Base-by-base conservation (phyloP, 225 moss, liverwort and hornwort genomes). In the Pseudisothecium myosuroides region DNA sequence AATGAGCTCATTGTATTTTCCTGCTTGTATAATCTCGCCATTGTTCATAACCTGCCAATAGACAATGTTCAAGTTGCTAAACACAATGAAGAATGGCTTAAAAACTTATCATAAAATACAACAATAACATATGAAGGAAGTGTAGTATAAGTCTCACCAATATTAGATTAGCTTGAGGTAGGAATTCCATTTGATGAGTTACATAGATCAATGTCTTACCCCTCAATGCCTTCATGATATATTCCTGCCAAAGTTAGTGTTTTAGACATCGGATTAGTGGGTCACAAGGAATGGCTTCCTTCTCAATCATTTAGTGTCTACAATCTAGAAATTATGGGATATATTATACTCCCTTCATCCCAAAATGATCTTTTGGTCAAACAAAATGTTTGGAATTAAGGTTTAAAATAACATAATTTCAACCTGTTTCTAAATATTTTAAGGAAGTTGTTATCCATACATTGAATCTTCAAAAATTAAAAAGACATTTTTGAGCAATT, bases 121-220 rank as follows among this genome's bases (percentile, higher is more conserved):
- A 26, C 31, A 84, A 47, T 50, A 52, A 17, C 4, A 21, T 22
- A 71, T 9, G 7, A 26, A 9, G 31, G 11, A 74, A 80, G 26
- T 2, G 4, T 59, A 49, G 41, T 43, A 43, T 75, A 87, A 83
- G 9, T 68, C 89, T 94, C 61, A 95, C 95, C 92, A 95, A 80
- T 78, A 95, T 93, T 17, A 91, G n/a, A 88, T 95, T 90, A 85
- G 95, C 95, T 91, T 93, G 90, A 85, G 95, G 93, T 80, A 95
- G 85, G 20, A 95, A 95, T 82, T 94, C 95, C 92, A 94, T 92
- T 34, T 95, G 95, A 86, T 95, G 95, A 69, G 95, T 95, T 55
- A 94, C 92, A 77, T 94, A 95, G n/a, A 95, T 65, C 82, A 95
- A 88, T 80, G 95, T 95, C 83, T 95, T 95, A 36, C 76, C 82